Percentiles rank a stretch among this genome's conserved stretches.
Evolutionary conservation across 2,329 filamentous ascomycete species (phyloP).

Genomic region (Orbilia brochopaga): DNA sequence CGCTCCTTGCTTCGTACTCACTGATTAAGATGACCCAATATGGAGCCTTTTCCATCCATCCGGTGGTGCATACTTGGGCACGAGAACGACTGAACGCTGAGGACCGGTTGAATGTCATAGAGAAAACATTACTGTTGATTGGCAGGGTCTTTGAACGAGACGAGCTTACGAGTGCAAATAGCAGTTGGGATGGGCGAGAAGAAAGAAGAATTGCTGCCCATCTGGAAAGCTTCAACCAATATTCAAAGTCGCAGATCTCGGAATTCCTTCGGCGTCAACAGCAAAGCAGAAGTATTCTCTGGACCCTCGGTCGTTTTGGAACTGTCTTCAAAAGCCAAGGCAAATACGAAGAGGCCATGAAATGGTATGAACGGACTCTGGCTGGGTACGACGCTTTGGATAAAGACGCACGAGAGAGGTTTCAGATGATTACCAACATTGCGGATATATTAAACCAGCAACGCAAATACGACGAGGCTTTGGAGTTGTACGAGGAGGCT

Average conservation of each 20-base stretch:
- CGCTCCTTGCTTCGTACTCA: constrained; percentile 31
- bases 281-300: neutral
- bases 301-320: neutral
- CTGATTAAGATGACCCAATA: neutral
- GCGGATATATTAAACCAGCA: too few relatives aligned
- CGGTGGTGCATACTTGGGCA: constrained; percentile 50
- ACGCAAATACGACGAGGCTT: constrained; percentile 37
- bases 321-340: neutral
- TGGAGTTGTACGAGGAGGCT: constrained; percentile 26
- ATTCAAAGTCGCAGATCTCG: neutral
- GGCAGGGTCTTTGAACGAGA: too few relatives aligned
- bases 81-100: constrained; percentile 18
- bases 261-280: too few relatives aligned
- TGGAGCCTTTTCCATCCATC: constrained; percentile 43
- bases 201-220: neutral
- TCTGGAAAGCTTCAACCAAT: neutral
- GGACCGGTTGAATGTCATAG: neutral
- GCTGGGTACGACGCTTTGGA: too few relatives aligned
- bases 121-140: neutral
- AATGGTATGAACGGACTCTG: constrained; percentile 27
- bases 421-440: too few relatives aligned
- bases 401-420: too few relatives aligned
- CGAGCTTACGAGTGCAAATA: too few relatives aligned
- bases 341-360: constrained; percentile 25
- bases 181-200: neutral